Percentiles rank a stretch among this genome's conserved stretches.
phyloP scores from a whole-genome alignment of 768 basidiomycete genomes.

The button mushroom (Agaricus bisporus) region DNA sequence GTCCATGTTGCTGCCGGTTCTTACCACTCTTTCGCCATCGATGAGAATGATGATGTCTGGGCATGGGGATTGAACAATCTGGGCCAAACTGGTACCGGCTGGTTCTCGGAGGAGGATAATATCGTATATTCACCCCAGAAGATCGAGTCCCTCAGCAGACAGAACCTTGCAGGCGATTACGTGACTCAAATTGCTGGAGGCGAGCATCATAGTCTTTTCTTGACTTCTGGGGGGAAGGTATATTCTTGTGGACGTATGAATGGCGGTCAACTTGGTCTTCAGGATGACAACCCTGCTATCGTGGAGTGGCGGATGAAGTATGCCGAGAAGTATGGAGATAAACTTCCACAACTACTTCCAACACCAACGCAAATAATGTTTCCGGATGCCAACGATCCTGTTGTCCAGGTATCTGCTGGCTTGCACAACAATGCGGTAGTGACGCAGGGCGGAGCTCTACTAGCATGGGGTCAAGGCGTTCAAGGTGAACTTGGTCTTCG shows the following conservation, averaged over 20 bases:
- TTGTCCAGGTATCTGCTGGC: constrained; percentile 65
- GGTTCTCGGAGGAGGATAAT: constrained; percentile 34
- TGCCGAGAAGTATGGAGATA: constrained; percentile 33
- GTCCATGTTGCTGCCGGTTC: constrained; percentile 74
- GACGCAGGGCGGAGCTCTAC: constrained; percentile 60
- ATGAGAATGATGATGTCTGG: constrained; percentile 78
- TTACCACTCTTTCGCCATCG: constrained; percentile 88
- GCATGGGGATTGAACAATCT: constrained; percentile 94
- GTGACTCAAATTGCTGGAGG: constrained; percentile 78
- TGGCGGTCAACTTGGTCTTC: constrained; percentile 75
- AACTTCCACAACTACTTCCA: constrained; percentile 50
- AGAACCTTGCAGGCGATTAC: constrained; percentile 50
- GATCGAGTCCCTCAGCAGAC: constrained; percentile 55
- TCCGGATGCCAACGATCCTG: constrained; percentile 56
- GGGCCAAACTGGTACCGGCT: constrained; percentile 74
- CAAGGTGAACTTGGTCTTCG: constrained; percentile 71
- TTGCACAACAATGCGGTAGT: constrained; percentile 69
- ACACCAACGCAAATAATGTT: constrained; percentile 64
- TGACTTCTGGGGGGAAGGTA: constrained; percentile 77
- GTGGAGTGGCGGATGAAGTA: constrained; percentile 20
- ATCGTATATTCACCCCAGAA: constrained; percentile 59
- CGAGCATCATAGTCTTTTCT: constrained; percentile 86
- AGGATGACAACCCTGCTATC: constrained; percentile 57
- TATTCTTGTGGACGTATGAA: constrained; percentile 85
- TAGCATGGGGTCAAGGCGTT: constrained; percentile 74